These are phyloP conservation scores for Punctularia strigosozonata DNA, from an alignment of 768 basidiomycete genomes.

Conservation along the genomic window DNA sequence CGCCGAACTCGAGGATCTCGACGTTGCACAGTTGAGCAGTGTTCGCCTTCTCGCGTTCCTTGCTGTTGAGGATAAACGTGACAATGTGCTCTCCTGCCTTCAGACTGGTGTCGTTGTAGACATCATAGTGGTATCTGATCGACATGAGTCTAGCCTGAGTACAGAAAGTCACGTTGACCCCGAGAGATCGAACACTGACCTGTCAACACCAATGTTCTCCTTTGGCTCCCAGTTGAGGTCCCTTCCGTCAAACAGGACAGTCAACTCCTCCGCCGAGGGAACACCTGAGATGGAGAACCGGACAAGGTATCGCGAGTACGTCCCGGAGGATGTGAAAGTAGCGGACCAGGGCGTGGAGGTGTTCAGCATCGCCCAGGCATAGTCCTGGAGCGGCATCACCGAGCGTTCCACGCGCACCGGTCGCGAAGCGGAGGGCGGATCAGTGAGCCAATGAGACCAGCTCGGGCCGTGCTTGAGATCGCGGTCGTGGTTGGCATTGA, in stretches of 20 bases:
- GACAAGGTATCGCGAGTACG: constrained; percentile 46
- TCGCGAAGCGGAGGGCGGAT: constrained; percentile 1
- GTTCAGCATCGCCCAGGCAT: constrained; percentile 68
- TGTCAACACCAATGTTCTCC: constrained; percentile 46
- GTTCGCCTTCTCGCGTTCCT: constrained; percentile 32
- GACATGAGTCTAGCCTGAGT: too few species aligned
- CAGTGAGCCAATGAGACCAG: constrained; percentile 65
- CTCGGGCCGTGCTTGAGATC: constrained; percentile 31
- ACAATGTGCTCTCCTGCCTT: constrained; percentile 43
- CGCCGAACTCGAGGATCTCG: constrained; percentile 65
- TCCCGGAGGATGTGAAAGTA: constrained; percentile 51
- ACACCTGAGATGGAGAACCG: constrained; percentile 68
- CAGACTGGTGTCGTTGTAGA: constrained; percentile 30
- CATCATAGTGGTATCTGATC: constrained; percentile 73
- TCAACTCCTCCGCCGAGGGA: constrained; percentile 39
- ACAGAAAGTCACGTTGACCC: too few species aligned
- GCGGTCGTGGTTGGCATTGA: constrained; percentile 48
- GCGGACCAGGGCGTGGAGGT: constrained; percentile 44
- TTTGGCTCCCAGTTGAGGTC: constrained; percentile 50
- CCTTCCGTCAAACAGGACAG: constrained; percentile 46
- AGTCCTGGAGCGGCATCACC: constrained; percentile 63
- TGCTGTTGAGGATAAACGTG: constrained; percentile 41
- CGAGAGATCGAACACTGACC: too few species aligned
- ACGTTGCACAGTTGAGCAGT: constrained; percentile 66
- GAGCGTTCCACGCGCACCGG: constrained; percentile 46